A percentile compares a stretch with the other conserved stretches of the same genome.
phyloP scores from a whole-genome alignment of 1,284 basidiomycete species.

The Cyathus pygmaeus region DNA sequence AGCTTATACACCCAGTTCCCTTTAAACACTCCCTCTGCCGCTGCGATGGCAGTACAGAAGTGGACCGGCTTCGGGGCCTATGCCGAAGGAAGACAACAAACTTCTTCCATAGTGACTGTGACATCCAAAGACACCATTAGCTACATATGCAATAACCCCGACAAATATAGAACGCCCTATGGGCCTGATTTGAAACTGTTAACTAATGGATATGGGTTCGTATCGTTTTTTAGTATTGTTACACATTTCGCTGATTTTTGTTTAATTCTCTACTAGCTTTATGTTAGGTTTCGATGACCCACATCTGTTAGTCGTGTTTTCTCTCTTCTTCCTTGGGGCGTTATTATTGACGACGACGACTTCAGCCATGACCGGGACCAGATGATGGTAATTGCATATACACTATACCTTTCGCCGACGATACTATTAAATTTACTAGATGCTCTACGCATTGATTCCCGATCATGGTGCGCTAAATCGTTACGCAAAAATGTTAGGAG shows the following conservation, averaged over 20 bases:
- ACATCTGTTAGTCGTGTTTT: constrained; percentile 26
- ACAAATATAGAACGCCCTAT: constrained; percentile 36
- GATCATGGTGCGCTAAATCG: constrained; percentile 22
- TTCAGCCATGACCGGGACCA: constrained; percentile 29
- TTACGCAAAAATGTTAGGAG: constrained; percentile 10
- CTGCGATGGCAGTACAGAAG: not conserved
- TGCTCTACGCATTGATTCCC: constrained; percentile 29
- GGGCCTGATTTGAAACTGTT: constrained; percentile 19
- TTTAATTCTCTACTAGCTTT: constrained; percentile 15
- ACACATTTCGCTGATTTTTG: too few relatives aligned
- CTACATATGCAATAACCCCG: constrained; percentile 43
- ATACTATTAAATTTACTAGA: constrained; percentile 12
- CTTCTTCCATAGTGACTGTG: constrained; percentile 10
- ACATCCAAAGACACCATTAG: constrained; percentile 30
- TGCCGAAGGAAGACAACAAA: constrained; percentile 11
- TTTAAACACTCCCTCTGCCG: constrained; percentile 13
- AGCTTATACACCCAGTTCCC: constrained; percentile 31
- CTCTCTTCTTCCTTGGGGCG: too few relatives aligned
- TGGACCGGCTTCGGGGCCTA: not conserved
- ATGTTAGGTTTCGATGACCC: constrained; percentile 40
- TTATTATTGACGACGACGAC: too few relatives aligned
- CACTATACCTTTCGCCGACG: not conserved
- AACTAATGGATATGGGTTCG: constrained; percentile 42
- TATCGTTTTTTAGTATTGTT: too few relatives aligned
- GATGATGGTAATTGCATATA: constrained; percentile 12